These are phyloP conservation scores for Sonneratia alba DNA, from an alignment of 345 rosid species.

Conservation along the genomic window DNA sequence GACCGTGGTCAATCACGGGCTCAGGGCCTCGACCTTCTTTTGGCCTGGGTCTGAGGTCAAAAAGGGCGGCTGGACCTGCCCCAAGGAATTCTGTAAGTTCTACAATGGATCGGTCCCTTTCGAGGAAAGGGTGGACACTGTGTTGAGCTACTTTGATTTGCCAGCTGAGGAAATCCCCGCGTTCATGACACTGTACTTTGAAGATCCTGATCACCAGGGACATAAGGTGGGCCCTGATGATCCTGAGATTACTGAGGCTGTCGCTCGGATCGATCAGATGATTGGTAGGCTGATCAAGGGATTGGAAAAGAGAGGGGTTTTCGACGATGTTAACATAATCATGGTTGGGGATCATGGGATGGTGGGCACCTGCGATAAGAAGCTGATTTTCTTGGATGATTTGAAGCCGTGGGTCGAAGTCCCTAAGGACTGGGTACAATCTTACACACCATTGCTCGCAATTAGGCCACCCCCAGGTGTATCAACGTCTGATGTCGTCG, in stretches of 20 bases:
- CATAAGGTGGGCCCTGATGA: conserved; percentile 92
- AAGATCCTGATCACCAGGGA: conserved; percentile 98
- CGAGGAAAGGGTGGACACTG: conserved; percentile 76
- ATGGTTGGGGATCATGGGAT: conserved; percentile 97
- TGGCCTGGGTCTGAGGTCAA: conserved; percentile 99
- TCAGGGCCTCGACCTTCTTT: conserved; percentile 75
- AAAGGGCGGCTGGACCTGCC: conserved; percentile 85
- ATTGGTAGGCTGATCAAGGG: conserved; percentile 74
- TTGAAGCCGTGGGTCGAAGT: conserved; percentile 63
- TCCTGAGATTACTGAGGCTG: conserved; percentile 74
- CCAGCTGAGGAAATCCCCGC: conserved; percentile 55
- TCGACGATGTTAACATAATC: conserved; percentile 74
- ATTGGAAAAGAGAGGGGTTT: conserved; percentile 67
- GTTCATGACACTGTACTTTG: conserved; percentile 79
- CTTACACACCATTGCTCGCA: conserved; percentile 61
- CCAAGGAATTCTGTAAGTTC: conserved; percentile 36
- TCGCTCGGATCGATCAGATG: conserved; percentile 56
- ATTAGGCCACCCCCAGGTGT: conserved; percentile 53
- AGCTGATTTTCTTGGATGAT: conserved; percentile 61
- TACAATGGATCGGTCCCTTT: conserved; percentile 76
- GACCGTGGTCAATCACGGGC: conserved; percentile 72
- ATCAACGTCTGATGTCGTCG: conserved; percentile 36
- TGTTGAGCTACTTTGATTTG: conserved; percentile 67
- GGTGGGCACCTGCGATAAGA: conserved; percentile 91
- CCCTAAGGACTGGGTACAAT: conserved; percentile 63